Base-by-base conservation (phyloP, 768 basidiomycete genomes). In the Lactarius psammicola region DNA sequence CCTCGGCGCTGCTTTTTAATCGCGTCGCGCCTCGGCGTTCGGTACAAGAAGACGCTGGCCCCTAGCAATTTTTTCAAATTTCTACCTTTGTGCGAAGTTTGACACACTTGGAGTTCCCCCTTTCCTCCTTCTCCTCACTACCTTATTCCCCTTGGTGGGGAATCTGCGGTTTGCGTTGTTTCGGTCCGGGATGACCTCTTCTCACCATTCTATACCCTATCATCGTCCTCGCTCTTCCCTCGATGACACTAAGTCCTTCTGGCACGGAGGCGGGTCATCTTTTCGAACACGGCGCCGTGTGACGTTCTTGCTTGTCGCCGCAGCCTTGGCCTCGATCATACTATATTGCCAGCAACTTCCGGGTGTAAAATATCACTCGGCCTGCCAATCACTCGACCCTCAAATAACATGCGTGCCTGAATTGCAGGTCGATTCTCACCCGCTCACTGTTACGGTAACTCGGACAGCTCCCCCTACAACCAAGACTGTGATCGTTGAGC, bases 221-320 rank as follows among this genome's bases (percentile, higher is more conserved):
- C 51, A 30, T 17, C n/a, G n/a, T n/a, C 23, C 23, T 2, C 23
- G 11, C 13, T 26, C 26, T 26, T 26, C 49, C 26, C 49, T 4
- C 13, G 49, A 51, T 28, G 49, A 6, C 42, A 18, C 18, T 42
- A 13, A 42, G 42, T 17, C 42, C 26, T 26, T 23, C n/a, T 26
- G 23, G 40, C 31, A 38, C 30, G 56, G 49, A 11, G 36, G 46
- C 36, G 30, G 34, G 33, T 7, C n/a, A 10, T n/a, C 20, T 28
- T 23, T 51, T 31, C 63, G 63, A 20, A 31, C 42, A 30, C 56
- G 56, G 15, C 63, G 62, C 3, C 62, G 63, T 51, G 34, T 64
- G 28, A 40, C 33, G 20, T 7, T 64, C 63, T 34, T 58, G 28
- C 36, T 64, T 18, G 30, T 58, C 20, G 49, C 30, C n/a, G 63